Evolutionary conservation across 2,329 filamentous ascomycete species (phyloP).

Genomic region (Amauroascus verrucosus): DNA sequence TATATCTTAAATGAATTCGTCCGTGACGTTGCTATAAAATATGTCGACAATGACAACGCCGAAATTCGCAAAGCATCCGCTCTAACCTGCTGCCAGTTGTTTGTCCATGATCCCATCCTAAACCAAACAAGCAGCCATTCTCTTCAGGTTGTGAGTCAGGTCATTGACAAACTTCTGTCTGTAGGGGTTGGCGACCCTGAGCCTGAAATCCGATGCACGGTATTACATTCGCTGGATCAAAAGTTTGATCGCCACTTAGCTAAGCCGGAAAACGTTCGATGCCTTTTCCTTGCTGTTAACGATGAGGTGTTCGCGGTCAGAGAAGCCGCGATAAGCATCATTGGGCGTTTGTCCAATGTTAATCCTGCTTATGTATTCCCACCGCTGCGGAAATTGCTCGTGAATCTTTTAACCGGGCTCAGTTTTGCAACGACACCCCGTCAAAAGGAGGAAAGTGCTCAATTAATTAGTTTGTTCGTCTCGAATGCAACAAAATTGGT

Average conservation of each 20-base stretch:
- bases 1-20: conserved; percentile 98
- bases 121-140: conserved; percentile 96
- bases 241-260: conserved; percentile 95
- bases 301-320: conserved; percentile 88
- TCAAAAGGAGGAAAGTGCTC: conserved; percentile 94
- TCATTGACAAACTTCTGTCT: conserved; percentile 91
- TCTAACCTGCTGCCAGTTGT: conserved; percentile 93
- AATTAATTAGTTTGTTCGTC: conserved; percentile 82
- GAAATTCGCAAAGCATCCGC: conserved; percentile 91
- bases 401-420: conserved; percentile 91
- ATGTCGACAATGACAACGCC: conserved; percentile 90
- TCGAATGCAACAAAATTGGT: conserved; percentile 87
- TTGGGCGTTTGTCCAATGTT: conserved; percentile 77
- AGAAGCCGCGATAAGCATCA: conserved; percentile 91
- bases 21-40: conserved; percentile 93
- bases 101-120: conserved; percentile 92
- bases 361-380: conserved; percentile 98
- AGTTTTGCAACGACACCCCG: conserved; percentile 90
- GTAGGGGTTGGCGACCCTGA: conserved; percentile 90
- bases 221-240: conserved; percentile 78
- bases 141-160: conserved; percentile 91
- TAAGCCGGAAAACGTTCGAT: conserved; percentile 93
- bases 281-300: conserved; percentile 87
- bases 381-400: conserved; percentile 83
- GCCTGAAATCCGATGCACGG: conserved; percentile 75